These are phyloP conservation scores for Aureobasidium musti DNA, from an alignment of 2,329 filamentous ascomycete species.

Conservation along the genomic window DNA sequence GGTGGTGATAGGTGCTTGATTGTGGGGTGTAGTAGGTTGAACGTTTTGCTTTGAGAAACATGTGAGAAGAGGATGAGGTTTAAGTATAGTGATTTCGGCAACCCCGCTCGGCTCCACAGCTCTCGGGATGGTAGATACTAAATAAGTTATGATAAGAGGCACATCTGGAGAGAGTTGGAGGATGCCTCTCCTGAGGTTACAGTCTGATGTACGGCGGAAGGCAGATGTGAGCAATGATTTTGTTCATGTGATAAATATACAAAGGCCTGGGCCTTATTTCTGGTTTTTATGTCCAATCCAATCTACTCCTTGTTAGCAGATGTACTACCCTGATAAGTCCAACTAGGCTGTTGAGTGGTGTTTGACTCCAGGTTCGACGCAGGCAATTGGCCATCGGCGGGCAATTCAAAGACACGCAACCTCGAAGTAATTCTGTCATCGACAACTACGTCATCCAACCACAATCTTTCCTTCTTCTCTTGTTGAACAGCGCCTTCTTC, in stretches of 20 bases:
- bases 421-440: slow-evolving; percentile 73
- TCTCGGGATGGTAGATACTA: neutral
- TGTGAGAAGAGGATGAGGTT: neutral
- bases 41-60: neutral
- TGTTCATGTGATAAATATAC: slow-evolving; percentile 12
- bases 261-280: slow-evolving; percentile 1
- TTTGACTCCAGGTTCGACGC: neutral
- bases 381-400: slow-evolving; percentile 33
- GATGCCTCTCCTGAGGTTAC: neutral
- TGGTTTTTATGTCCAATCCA: neutral
- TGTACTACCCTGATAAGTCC: neutral
- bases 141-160: neutral
- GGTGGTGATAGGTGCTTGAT: neutral
- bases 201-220: neutral
- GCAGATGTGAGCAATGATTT: slow-evolving; percentile 10
- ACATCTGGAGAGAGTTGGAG: neutral
- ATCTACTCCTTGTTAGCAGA: neutral
- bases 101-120: slow-evolving; percentile 10
- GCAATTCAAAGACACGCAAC: slow-evolving; percentile 78
- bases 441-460: slow-evolving; percentile 71
- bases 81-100: neutral
- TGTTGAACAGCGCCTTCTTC: slow-evolving; percentile 44
- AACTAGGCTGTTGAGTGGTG: neutral
- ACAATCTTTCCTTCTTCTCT: slow-evolving; percentile 52
- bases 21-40: neutral